Evolutionary conservation across 768 basidiomycete species (phyloP).

Genomic region (Russula foetens): DNA sequence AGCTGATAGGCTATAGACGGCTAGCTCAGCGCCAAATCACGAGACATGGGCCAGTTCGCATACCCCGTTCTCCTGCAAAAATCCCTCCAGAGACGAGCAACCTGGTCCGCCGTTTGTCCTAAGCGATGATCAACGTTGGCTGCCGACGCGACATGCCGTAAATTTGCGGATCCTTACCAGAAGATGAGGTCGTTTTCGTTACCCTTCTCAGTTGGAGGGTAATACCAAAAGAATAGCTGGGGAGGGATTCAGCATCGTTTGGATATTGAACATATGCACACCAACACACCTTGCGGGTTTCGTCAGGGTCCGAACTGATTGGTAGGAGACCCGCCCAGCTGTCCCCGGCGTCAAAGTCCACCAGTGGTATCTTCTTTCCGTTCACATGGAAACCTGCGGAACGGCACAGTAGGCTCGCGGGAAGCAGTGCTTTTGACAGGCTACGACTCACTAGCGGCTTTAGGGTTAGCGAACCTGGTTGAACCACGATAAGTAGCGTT

Average conservation of each 20-base stretch:
- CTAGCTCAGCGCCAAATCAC: not conserved
- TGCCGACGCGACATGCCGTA: not conserved
- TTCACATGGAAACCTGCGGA: conserved; percentile 11
- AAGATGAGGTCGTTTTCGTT: conserved; percentile 18
- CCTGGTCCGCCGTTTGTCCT: conserved; percentile 21
- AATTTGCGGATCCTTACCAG: conserved; percentile 5
- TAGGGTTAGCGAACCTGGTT: conserved; percentile 1
- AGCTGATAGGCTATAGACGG: conserved; percentile 14
- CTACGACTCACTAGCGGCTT: not conserved
- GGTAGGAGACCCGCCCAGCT: conserved; percentile 19
- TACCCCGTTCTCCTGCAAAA: conserved; percentile 21
- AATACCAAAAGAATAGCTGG: conserved; percentile 21
- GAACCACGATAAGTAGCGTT: not conserved
- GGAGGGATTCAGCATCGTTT: not conserved
- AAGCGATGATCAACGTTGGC: not conserved
- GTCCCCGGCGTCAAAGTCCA: conserved; percentile 18
- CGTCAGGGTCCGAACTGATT: conserved; percentile 10
- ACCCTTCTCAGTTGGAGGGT: conserved; percentile 11
- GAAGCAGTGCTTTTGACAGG: not conserved
- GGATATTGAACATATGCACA: not conserved
- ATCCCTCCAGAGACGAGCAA: conserved; percentile 17
- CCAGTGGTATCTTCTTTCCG: conserved; percentile 10
- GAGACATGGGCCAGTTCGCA: not conserved
- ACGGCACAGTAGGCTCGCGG: not conserved
- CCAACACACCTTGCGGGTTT: conserved; percentile 16